Evolutionary conservation across 1,139 yeast genomes (phyloP).

Genomic region (Yamadazyma membranifaciens): DNA sequence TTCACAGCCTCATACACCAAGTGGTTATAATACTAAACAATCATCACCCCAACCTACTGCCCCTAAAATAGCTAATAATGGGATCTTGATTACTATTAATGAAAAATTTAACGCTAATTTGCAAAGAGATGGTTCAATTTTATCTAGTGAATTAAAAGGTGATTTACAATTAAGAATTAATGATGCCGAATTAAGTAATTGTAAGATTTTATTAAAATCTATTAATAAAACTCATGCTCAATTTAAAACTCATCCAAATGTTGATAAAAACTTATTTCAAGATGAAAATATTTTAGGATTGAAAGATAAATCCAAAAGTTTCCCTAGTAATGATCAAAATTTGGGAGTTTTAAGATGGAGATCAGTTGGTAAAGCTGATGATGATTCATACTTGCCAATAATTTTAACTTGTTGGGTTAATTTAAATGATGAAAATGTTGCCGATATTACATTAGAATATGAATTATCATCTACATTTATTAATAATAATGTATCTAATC

Average conservation of each 20-base stretch:
- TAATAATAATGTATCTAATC: slow-evolving; percentile 22
- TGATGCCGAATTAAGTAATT: slow-evolving; percentile 62
- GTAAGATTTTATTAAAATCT: slow-evolving; percentile 59
- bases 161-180: slow-evolving; percentile 86
- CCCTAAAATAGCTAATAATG: slow-evolving; percentile 57
- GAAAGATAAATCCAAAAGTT: slow-evolving; percentile 73
- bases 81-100: slow-evolving; percentile 72
- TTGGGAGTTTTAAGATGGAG: slow-evolving; percentile 93
- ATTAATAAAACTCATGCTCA: slow-evolving; percentile 53
- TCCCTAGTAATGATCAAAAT: slow-evolving; percentile 89
- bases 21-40: slow-evolving; percentile 15
- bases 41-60: slow-evolving; percentile 25
- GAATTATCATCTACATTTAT: slow-evolving; percentile 54
- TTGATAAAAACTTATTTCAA: slow-evolving; percentile 73
- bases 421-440: slow-evolving; percentile 53
- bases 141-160: slow-evolving; percentile 81
- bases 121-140: slow-evolving; percentile 79
- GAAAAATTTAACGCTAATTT: slow-evolving; percentile 79
- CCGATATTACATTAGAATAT: slow-evolving; percentile 84
- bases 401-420: slow-evolving; percentile 85
- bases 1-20: slow-evolving; percentile 1
- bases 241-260: slow-evolving; percentile 95
- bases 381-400: slow-evolving; percentile 63
- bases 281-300: slow-evolving; percentile 60
- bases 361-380: slow-evolving; percentile 53